phyloP scores from a whole-genome alignment of 2,329 filamentous ascomycete genomes.

The Laburnicola sp. region DNA sequence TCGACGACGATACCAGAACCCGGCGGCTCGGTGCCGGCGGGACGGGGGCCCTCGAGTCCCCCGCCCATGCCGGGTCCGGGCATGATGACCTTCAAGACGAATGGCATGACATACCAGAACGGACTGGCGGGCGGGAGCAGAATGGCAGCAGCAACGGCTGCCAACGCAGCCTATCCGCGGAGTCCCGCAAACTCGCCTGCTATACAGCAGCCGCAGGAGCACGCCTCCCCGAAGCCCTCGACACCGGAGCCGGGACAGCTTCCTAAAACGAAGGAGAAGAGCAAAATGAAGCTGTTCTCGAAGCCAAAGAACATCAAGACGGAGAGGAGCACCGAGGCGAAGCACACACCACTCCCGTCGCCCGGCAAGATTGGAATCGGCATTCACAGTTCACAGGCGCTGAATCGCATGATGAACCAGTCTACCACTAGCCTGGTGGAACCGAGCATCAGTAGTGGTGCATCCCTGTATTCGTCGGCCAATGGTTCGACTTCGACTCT shows the following conservation, averaged over 20 bases:
- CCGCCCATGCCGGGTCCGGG: constrained; percentile 55
- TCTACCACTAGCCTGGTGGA: constrained; percentile 72
- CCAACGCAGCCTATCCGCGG: constrained; percentile 72
- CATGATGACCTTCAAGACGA: constrained; percentile 46
- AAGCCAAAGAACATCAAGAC: constrained; percentile 74
- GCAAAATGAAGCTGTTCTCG: constrained; percentile 81
- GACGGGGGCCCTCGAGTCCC: constrained; percentile 55
- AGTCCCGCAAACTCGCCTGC: constrained; percentile 56
- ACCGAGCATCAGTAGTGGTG: constrained; percentile 54
- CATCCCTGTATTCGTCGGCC: constrained; percentile 71
- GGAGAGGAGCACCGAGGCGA: constrained; percentile 65
- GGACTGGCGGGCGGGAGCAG: constrained; percentile 63
- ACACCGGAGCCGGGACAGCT: constrained; percentile 54
- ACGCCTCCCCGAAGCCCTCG: constrained; percentile 40
- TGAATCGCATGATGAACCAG: constrained; percentile 66
- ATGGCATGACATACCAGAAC: constrained; percentile 59
- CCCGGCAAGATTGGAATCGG: constrained; percentile 67
- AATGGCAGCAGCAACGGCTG: constrained; percentile 69
- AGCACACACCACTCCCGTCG: constrained; percentile 69
- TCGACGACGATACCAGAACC: constrained; percentile 72
- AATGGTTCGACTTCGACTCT: constrained; percentile 79
- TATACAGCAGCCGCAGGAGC: constrained; percentile 29
- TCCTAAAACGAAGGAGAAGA: constrained; percentile 66
- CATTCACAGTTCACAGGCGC: constrained; percentile 63
- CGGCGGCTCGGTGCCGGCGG: constrained; percentile 34